Evolutionary conservation across 2,329 filamentous ascomycete species (phyloP), one percentile per base, ranked within the genome.

Genomic region (Xylaria sp.): DNA sequence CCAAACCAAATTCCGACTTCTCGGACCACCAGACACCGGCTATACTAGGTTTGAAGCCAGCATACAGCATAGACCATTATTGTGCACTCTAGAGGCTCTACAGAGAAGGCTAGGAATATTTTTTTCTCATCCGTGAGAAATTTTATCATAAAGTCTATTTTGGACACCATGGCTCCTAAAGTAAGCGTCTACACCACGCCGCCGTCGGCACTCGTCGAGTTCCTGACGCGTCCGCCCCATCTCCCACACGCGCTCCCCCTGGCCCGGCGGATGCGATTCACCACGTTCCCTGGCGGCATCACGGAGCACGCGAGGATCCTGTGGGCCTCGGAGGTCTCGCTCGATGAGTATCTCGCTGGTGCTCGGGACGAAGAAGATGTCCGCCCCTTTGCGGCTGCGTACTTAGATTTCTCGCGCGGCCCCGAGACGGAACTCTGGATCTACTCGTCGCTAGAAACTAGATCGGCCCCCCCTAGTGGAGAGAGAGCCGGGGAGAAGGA

Each of bases 361-460:
- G 13, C 10, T 38, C 36, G 4, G 10, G 5, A 40, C 38, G 4
- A 1, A 13, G 51, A 23, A 13, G 15, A 17, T 1, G 20, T 0
- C 28, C 20, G 28, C 31, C 56, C 77, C 13, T 89, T 91, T 74
- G 83, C 85, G 0, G 86, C 85, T 0, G 87, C 86, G 0, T 91
- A 89, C 74, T 75, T 90, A 6, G 90, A 93, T 77, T 82, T 89
- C 23, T 85, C 85, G 4, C 83, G 83, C 63, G 83, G 84, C 0
- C 88, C 87, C 0, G 89, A 91, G 75, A 92, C 90, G 0, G 86
- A 92, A 69, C 80, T 88, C 36, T 92, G 87, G 86, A 74, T 92
- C 1, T 92, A 89, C 77, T 84, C 82, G 1, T 85, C 84, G 0
- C 74, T 87, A 2, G 85, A 89, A 63, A 69, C 51, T 40, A 42